Percentiles rank a stretch among this genome's conserved stretches.
These are phyloP conservation scores for Pseudotsuga menziesii DNA, from an alignment of 75 land plant genomes.

Conservation along the genomic window DNA sequence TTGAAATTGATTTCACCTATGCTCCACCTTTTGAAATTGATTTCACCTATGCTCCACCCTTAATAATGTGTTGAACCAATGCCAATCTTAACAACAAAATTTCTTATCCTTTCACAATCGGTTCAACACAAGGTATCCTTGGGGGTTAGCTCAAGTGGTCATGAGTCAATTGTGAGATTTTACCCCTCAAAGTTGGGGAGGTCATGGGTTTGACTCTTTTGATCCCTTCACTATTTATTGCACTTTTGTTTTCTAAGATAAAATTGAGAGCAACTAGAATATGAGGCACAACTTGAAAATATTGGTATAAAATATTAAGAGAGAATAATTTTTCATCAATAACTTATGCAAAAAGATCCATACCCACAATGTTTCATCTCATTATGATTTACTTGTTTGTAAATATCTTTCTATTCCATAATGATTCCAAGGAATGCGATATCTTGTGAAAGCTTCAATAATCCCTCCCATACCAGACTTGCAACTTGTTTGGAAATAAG, in stretches of 20 bases:
- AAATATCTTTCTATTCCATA: background rate
- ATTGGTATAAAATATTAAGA: conserved; percentile 24
- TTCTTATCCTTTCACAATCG: background rate
- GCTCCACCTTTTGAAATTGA: conserved; percentile 6
- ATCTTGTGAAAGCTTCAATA: conserved; percentile 31
- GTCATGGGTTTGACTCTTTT: too few relatives aligned
- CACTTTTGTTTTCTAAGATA: conserved; percentile 3
- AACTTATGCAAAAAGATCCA: conserved; percentile 53
- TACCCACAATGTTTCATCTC: conserved; percentile 21
- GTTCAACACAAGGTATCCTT: background rate
- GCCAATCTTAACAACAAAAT: background rate
- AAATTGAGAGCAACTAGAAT: conserved; percentile 54
- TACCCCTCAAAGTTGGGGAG: too few relatives aligned
- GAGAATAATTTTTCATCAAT: conserved; percentile 48
- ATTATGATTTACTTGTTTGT: conserved; percentile 8
- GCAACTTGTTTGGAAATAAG: conserved; percentile 25
- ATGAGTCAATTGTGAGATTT: too few relatives aligned
- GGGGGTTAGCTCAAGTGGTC: too few relatives aligned
- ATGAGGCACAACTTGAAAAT: conserved; percentile 31
- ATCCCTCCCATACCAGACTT: conserved; percentile 31
- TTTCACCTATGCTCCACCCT: conserved; percentile 7
- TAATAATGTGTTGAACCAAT: background rate
- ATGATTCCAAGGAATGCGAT: conserved; percentile 39
- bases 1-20: conserved; percentile 13
- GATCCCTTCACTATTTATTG: background rate